Percentiles rank a stretch among this genome's conserved stretches.
These are phyloP conservation scores for Chlorella sp. DNA, from an alignment of 139 green algal species.

Conservation along the genomic window DNA sequence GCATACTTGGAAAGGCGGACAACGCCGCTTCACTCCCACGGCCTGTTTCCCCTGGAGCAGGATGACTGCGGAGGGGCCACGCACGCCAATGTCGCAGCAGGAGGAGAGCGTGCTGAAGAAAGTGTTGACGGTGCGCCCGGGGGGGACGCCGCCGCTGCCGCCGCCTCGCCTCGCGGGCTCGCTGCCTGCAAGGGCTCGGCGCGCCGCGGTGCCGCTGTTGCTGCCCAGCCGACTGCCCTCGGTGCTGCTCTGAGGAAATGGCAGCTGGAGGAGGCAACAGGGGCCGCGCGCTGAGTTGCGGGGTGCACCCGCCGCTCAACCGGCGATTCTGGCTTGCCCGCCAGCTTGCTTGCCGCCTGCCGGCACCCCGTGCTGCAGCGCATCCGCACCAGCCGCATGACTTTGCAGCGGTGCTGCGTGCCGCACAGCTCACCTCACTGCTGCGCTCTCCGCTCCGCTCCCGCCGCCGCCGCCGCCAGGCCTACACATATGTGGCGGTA, in stretches of 20 bases:
- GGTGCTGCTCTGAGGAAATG: too few relatives aligned
- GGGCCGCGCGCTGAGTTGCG: not conserved
- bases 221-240: not conserved
- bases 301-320: too few relatives aligned
- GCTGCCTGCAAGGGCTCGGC: too few relatives aligned
- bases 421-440: too few relatives aligned
- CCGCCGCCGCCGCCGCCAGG: not conserved
- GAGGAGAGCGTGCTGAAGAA: slow-evolving; percentile 6
- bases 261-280: not conserved
- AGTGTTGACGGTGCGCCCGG: not conserved
- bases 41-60: too few relatives aligned
- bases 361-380: not conserved
- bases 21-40: too few relatives aligned
- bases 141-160: not conserved
- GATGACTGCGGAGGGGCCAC: too few relatives aligned
- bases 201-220: too few relatives aligned
- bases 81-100: not conserved
- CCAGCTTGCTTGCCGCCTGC: too few relatives aligned
- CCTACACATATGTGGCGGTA: slow-evolving; percentile 79
- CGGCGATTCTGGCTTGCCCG: too few relatives aligned
- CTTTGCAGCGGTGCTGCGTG: too few relatives aligned
- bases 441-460: not conserved
- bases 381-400: not conserved
- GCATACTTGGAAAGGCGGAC: too few relatives aligned
- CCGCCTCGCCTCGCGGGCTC: not conserved